These are phyloP conservation scores for Fistulina hepatica DNA, from an alignment of 1,284 basidiomycete species.

Conservation along the genomic window DNA sequence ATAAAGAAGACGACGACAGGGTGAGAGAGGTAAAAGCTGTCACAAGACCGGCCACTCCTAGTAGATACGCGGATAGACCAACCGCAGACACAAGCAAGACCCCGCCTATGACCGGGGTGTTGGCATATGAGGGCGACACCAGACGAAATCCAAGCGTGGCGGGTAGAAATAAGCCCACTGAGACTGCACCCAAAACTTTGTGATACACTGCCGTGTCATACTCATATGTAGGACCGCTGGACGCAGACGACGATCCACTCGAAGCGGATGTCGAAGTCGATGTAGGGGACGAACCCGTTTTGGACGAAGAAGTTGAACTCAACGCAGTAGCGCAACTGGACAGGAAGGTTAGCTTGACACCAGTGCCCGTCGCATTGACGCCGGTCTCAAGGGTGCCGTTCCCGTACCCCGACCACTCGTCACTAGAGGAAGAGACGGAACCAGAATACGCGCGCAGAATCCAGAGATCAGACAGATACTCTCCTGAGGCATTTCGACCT, in stretches of 20 bases:
- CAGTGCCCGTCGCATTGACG: constrained; percentile 48
- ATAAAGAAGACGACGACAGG: constrained; percentile 14
- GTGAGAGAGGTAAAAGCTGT: constrained; percentile 51
- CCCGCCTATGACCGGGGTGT: constrained; percentile 16
- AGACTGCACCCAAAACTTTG: constrained; percentile 55
- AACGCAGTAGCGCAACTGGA: constrained; percentile 41
- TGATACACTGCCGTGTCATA: constrained; percentile 50
- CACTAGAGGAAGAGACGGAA: constrained; percentile 38
- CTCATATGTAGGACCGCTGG: constrained; percentile 2
- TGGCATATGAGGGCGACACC: constrained; percentile 31
- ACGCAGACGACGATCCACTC: constrained; percentile 10
- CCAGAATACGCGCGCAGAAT: constrained; percentile 59
- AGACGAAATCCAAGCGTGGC: constrained; percentile 44
- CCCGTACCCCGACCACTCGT: constrained; percentile 53
- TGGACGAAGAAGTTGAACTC: constrained; percentile 17
- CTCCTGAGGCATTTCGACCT: constrained; percentile 53
- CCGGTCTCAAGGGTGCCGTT: constrained; percentile 50
- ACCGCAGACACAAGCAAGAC: constrained; percentile 30
- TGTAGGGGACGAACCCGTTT: constrained; percentile 4
- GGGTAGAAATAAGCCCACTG: constrained; percentile 46
- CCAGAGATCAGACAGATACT: constrained; percentile 65
- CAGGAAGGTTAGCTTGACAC: constrained; percentile 53
- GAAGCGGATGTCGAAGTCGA: constrained; percentile 13
- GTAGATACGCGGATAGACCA: constrained; percentile 41
- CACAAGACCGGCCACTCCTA: constrained; percentile 51